Evolutionary conservation across 1,139 yeast species (phyloP).

Genomic region (Blastobotrys ciferrii): DNA sequence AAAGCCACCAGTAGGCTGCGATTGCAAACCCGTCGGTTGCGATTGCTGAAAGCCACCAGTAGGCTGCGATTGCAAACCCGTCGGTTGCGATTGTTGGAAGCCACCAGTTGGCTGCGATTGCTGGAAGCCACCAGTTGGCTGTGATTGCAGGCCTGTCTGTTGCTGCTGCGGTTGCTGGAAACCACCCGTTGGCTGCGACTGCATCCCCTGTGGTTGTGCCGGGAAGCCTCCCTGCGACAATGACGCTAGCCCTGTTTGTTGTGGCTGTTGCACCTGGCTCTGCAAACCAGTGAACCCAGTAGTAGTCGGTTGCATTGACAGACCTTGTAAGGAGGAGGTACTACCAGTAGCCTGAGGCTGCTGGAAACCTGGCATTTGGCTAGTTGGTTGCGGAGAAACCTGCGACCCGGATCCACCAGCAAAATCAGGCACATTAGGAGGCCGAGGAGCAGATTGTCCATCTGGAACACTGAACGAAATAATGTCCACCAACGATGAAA

Average conservation of each 20-base stretch:
- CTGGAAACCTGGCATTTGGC: conserved; percentile 36
- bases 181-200: conserved; percentile 24
- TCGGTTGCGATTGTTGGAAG: conserved; percentile 30
- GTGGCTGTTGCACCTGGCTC: conserved; percentile 16
- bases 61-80: conserved; percentile 42
- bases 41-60: conserved; percentile 38
- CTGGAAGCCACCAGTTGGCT: conserved; percentile 22
- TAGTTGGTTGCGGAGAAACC: conserved; percentile 25
- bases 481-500: conserved; percentile 80
- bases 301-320: conserved; percentile 19
- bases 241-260: conserved; percentile 29
- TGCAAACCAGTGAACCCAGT: background rate
- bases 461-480: conserved; percentile 76
- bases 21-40: conserved; percentile 29
- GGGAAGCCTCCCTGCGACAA: conserved; percentile 40
- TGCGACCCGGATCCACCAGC: conserved; percentile 34
- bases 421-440: conserved; percentile 36
- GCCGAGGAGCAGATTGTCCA: conserved; percentile 19
- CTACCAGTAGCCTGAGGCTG: conserved; percentile 27
- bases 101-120: conserved; percentile 41
- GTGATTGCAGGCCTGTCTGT: conserved; percentile 36
- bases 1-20: conserved; percentile 41
- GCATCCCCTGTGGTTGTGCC: conserved; percentile 29
- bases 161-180: conserved; percentile 38
- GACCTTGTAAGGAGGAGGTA: conserved; percentile 19